Evolutionary conservation across 495 filamentous ascomycete species (phyloP).

Genomic region (Echria macrotheca): DNA sequence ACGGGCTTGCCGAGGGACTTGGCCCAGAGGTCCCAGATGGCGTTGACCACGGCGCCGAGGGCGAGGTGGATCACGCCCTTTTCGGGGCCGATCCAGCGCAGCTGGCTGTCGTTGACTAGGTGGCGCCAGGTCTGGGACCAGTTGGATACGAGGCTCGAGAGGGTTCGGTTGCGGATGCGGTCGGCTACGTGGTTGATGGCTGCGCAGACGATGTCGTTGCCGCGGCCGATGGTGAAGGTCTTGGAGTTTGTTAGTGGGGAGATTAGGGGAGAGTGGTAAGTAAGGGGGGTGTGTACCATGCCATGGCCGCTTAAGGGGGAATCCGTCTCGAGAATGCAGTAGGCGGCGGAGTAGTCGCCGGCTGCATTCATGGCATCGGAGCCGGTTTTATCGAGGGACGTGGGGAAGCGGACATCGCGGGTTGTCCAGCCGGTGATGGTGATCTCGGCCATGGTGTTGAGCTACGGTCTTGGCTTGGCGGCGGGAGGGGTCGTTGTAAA

Average conservation of each 20-base stretch:
- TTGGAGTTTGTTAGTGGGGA: constrained; percentile 23
- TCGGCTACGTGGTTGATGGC: constrained; percentile 73
- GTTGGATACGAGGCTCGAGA: constrained; percentile 69
- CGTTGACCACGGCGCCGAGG: constrained; percentile 85
- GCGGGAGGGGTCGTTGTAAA: neutral
- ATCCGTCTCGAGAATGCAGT: constrained; percentile 86
- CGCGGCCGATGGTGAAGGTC: constrained; percentile 96
- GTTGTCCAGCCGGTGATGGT: constrained; percentile 77
- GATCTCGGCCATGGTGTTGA: constrained; percentile 44
- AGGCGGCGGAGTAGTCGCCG: constrained; percentile 87
- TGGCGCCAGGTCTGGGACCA: constrained; percentile 90
- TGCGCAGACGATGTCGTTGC: constrained; percentile 87
- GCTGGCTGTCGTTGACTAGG: constrained; percentile 81
- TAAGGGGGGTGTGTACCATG: constrained; percentile 55
- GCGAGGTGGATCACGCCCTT: constrained; percentile 94
- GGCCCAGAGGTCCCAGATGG: constrained; percentile 93
- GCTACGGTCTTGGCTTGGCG: neutral
- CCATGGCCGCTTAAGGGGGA: constrained; percentile 70
- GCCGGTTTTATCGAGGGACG: constrained; percentile 89
- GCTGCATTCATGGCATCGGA: constrained; percentile 97
- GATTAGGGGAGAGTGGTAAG: neutral
- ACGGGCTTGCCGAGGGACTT: constrained; percentile 81
- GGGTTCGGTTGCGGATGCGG: constrained; percentile 65
- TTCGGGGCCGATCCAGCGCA: constrained; percentile 93
- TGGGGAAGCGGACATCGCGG: constrained; percentile 88